These are phyloP conservation scores for Aspergillus olivimuriae DNA, from an alignment of 495 filamentous ascomycete species.

Conservation along the genomic window DNA sequence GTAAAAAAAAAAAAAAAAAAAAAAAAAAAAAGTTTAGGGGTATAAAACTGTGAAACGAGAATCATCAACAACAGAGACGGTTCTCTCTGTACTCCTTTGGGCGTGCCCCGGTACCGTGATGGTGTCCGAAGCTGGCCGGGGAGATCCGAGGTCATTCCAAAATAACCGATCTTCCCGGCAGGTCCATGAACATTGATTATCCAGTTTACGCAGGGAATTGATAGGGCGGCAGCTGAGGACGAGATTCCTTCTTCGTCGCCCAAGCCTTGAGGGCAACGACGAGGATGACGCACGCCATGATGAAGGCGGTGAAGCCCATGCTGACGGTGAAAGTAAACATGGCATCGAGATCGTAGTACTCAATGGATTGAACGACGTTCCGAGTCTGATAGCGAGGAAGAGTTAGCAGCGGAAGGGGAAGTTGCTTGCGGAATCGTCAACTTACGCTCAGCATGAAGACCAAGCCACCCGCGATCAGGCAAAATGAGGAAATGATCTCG, in stretches of 20 bases:
- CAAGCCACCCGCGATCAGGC: constrained; percentile 76
- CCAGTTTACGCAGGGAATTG: constrained; percentile 15
- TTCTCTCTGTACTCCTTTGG: too few relatives aligned
- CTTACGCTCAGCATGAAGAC: constrained; percentile 91
- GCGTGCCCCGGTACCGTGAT: too few relatives aligned
- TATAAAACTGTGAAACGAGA: constrained; percentile 21
- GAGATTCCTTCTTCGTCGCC: constrained; percentile 60
- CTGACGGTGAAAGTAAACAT: constrained; percentile 94
- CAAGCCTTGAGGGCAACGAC: constrained; percentile 85
- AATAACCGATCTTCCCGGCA: too few relatives aligned
- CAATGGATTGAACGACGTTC: constrained; percentile 71
- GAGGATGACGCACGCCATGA: constrained; percentile 80
- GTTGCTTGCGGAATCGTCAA: constrained; percentile 6
- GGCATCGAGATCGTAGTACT: constrained; percentile 61
- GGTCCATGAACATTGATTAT: too few relatives aligned
- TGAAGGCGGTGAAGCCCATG: constrained; percentile 72
- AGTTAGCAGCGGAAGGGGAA: not conserved
- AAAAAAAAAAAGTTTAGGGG: constrained; percentile 16
- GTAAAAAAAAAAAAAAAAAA: constrained; percentile 8
- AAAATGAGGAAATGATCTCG: constrained; percentile 80
- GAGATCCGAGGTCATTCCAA: too few relatives aligned
- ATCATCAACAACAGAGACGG: too few relatives aligned
- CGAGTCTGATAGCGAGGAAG: constrained; percentile 40
- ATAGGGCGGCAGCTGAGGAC: constrained; percentile 17
- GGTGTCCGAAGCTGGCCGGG: too few relatives aligned